These are phyloP conservation scores for Colletotrichum sp. DNA, from an alignment of 2,329 filamentous ascomycete genomes.

Conservation along the genomic window DNA sequence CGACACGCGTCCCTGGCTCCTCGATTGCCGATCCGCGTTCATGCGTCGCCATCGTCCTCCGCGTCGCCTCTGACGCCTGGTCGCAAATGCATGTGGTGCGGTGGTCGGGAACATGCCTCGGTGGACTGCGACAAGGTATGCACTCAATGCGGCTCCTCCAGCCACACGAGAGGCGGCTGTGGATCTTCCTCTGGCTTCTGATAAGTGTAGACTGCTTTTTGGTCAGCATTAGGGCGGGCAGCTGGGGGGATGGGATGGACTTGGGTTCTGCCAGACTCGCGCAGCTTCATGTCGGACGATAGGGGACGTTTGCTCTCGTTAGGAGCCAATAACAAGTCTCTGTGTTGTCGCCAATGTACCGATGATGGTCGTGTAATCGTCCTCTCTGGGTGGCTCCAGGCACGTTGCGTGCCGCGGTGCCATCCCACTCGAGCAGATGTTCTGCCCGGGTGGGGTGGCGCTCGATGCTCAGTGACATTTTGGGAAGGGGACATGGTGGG, in stretches of 20 bases:
- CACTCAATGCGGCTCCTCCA: not conserved
- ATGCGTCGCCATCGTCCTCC: not conserved
- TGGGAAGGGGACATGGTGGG: not conserved
- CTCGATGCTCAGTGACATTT: not conserved
- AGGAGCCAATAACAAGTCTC: not conserved
- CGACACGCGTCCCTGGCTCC: not conserved
- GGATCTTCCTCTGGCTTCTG: not conserved
- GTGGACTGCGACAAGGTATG: not conserved
- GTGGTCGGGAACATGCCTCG: not conserved
- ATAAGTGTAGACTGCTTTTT: not conserved
- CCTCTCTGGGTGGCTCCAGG: too few relatives aligned
- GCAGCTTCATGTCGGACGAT: not conserved
- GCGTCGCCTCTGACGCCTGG: not conserved
- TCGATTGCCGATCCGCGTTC: not conserved
- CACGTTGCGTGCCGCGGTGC: too few relatives aligned
- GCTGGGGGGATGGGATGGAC: not conserved
- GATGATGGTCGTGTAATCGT: not conserved
- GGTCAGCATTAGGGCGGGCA: not conserved
- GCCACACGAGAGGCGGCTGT: not conserved
- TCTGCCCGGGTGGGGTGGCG: not conserved
- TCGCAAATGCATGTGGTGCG: not conserved
- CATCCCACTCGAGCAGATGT: not conserved
- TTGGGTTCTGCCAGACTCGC: not conserved
- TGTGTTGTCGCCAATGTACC: not conserved
- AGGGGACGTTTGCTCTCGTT: not conserved